phyloP scores from a whole-genome alignment of 306 rosid species.

The Prunus mume region DNA sequence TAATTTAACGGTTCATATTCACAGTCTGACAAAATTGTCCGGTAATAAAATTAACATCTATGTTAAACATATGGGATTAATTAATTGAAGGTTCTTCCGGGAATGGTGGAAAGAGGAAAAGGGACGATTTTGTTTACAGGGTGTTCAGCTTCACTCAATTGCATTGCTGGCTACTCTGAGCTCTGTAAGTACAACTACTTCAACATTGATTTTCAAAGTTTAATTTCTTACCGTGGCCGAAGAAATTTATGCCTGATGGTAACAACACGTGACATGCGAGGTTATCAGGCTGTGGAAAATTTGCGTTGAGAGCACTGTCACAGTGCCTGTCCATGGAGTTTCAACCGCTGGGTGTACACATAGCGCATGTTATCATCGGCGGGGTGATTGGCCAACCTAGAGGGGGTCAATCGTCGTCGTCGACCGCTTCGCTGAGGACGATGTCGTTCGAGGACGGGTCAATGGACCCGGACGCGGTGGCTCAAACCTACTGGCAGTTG shows the following conservation, averaged over 20 bases:
- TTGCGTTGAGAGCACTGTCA: conserved; percentile 82
- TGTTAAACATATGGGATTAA: neutral
- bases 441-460: conserved; percentile 26
- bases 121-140: conserved; percentile 94
- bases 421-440: conserved; percentile 27
- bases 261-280: neutral
- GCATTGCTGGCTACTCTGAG: conserved; percentile 73
- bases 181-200: conserved; percentile 46
- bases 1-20: neutral
- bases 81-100: conserved; percentile 65
- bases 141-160: conserved; percentile 78
- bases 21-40: neutral
- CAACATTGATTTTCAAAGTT: neutral
- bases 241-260: neutral
- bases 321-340: conserved; percentile 89
- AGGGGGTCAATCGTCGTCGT: conserved; percentile 15
- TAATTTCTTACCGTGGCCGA: neutral
- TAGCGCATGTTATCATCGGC: conserved; percentile 88
- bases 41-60: neutral
- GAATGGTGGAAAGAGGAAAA: conserved; percentile 88
- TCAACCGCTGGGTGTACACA: conserved; percentile 83
- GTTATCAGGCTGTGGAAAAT: conserved; percentile 84
- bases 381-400: conserved; percentile 73
- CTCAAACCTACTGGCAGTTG: conserved; percentile 90
- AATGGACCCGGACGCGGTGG: conserved; percentile 84